Evolutionary conservation across 495 filamentous ascomycete genomes (phyloP).

Genomic region (Penicillium maclennaniae): DNA sequence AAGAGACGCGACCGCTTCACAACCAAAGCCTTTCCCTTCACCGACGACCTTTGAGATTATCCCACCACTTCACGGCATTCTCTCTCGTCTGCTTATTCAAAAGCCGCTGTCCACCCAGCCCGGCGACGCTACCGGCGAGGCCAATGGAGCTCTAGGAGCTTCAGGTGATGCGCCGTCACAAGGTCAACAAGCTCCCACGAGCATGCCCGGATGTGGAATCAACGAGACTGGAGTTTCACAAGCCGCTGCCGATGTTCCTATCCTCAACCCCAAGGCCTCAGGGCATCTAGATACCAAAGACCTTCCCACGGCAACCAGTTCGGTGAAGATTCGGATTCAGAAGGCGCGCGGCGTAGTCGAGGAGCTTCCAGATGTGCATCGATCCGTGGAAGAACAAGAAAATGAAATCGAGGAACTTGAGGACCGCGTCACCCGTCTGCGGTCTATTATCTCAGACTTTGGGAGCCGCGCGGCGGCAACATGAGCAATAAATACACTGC

Average conservation of each 20-base stretch:
- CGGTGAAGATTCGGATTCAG: constrained; percentile 74
- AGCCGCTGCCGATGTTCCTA: constrained; percentile 24
- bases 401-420: constrained; percentile 74
- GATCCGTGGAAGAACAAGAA: constrained; percentile 73
- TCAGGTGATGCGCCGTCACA: constrained; percentile 23
- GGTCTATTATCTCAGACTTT: constrained; percentile 48
- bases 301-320: constrained; percentile 67
- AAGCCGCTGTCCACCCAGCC: constrained; percentile 14
- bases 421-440: constrained; percentile 57
- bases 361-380: constrained; percentile 67
- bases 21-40: constrained; percentile 48
- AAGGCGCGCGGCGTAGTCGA: constrained; percentile 67
- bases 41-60: constrained; percentile 75
- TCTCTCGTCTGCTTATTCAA: constrained; percentile 62
- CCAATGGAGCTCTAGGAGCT: constrained; percentile 20
- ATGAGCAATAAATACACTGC: background rate
- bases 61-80: constrained; percentile 72
- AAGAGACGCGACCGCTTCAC: constrained; percentile 41
- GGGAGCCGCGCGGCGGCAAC: constrained; percentile 28
- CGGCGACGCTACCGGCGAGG: constrained; percentile 22
- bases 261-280: constrained; percentile 30
- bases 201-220: constrained; percentile 14
- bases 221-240: constrained; percentile 20
- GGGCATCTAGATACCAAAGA: constrained; percentile 68
- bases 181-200: constrained; percentile 26